Percentiles rank a stretch among this genome's conserved stretches.
These are phyloP conservation scores for Xylariaceae sp. DNA, from an alignment of 2,329 filamentous ascomycete genomes.

Conservation along the genomic window DNA sequence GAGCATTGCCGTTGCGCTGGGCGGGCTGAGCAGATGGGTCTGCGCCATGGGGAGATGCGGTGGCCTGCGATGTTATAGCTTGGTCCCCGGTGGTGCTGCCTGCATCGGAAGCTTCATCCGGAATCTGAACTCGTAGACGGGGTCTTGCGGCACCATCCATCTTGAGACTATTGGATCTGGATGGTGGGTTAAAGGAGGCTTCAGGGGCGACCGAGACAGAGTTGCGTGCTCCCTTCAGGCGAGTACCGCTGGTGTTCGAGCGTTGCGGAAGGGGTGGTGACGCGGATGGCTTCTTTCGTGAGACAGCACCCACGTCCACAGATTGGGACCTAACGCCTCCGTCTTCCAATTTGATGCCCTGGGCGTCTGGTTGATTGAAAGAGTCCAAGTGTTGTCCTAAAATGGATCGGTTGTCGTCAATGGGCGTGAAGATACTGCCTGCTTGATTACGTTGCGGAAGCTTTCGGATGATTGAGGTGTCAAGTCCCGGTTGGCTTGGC, in stretches of 20 bases:
- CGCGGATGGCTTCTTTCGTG: slow-evolving; percentile 47
- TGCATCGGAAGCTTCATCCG: slow-evolving; percentile 78
- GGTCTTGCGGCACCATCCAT: slow-evolving; percentile 64
- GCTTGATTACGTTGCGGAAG: slow-evolving; percentile 71
- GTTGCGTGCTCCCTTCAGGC: slow-evolving; percentile 42
- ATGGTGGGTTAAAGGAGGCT: slow-evolving; percentile 63
- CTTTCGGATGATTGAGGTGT: slow-evolving; percentile 54
- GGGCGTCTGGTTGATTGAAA: slow-evolving; percentile 47
- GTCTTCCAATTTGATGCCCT: slow-evolving; percentile 42
- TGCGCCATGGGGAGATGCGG: slow-evolving; percentile 54
- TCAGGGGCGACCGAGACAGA: slow-evolving; percentile 64
- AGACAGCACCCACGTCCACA: slow-evolving; percentile 57
- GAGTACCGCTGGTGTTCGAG: slow-evolving; percentile 46
- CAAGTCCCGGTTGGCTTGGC: slow-evolving; percentile 44
- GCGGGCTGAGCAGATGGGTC: slow-evolving; percentile 55
- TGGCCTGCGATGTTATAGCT: slow-evolving; percentile 17
- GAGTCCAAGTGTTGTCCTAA: slow-evolving; percentile 76
- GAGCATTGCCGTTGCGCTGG: slow-evolving; percentile 49
- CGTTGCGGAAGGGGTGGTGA: slow-evolving; percentile 51
- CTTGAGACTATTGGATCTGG: slow-evolving; percentile 72
- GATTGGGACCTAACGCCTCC: slow-evolving; percentile 54
- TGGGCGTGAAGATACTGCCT: slow-evolving; percentile 92
- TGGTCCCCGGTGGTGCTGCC: slow-evolving; percentile 72
- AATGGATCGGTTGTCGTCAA: slow-evolving; percentile 87
- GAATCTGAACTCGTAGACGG: slow-evolving; percentile 88